These are phyloP conservation scores for Lonicera japonica DNA, from an alignment of 129 eudicot species.

Conservation along the genomic window DNA sequence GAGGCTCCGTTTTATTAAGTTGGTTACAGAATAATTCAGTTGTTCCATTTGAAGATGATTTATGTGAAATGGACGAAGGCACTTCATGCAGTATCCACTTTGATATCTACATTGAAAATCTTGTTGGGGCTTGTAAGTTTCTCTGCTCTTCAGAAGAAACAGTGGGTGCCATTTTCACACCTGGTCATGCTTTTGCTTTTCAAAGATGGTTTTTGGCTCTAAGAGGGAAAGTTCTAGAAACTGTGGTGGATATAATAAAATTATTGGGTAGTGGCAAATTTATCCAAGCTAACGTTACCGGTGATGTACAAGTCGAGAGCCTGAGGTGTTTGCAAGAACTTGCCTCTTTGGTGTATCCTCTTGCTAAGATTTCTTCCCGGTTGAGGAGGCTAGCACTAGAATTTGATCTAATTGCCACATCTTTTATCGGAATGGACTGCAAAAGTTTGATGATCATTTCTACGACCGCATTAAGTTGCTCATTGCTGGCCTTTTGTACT, in stretches of 20 bases:
- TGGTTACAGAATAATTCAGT: conserved; percentile 19
- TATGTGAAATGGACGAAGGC: conserved; percentile 14
- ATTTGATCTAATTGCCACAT: conserved; percentile 55
- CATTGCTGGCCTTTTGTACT: conserved; percentile 65
- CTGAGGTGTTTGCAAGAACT: conserved; percentile 3
- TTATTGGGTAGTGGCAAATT: conserved; percentile 24
- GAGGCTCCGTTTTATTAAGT: conserved; percentile 21
- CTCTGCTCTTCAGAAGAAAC: conserved; percentile 43
- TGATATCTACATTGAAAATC: conserved; percentile 28
- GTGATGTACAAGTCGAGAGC: conserved; percentile 9
- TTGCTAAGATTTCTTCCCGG: conserved; percentile 33
- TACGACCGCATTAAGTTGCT: conserved; percentile 63
- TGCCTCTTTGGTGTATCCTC: conserved; percentile 26
- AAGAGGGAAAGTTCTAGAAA: conserved; percentile 42
- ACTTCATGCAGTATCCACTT: conserved; percentile 5
- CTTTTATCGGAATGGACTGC: conserved; percentile 49
- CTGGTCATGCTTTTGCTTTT: conserved; percentile 30
- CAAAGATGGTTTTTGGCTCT: conserved; percentile 68
- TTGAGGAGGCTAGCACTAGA: conserved; percentile 47
- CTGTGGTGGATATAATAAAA: conserved; percentile 36
- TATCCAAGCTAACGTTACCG: not conserved
- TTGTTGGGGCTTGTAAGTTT: conserved; percentile 32
- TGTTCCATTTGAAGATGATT: conserved; percentile 16
- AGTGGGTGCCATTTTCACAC: conserved; percentile 25
- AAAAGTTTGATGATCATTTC: conserved; percentile 43